A percentile compares a stretch with the other conserved stretches of the same genome.
phyloP scores from a whole-genome alignment of 2,329 filamentous ascomycete genomes.

The Cordyceps farinosa region DNA sequence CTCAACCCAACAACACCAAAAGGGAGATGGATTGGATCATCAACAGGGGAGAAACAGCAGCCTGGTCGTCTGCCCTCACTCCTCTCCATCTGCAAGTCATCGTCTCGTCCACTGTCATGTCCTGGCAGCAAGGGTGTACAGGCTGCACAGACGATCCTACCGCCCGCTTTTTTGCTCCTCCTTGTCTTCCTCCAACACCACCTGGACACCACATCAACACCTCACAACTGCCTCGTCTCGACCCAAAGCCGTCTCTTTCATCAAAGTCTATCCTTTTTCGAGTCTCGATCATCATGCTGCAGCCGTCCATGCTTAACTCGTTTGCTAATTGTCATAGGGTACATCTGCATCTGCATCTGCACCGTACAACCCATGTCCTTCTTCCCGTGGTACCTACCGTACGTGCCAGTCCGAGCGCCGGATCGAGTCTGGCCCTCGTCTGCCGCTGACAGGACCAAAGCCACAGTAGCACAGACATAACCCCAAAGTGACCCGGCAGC shows the following conservation, averaged over 20 bases:
- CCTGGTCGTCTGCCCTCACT: too few relatives aligned
- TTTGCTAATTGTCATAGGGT: neutral
- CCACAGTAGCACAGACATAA: slow-evolving; percentile 6
- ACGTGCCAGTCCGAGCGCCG: neutral
- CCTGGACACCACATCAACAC: neutral
- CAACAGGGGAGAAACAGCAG: too few relatives aligned
- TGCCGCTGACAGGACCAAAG: neutral
- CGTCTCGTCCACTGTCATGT: neutral
- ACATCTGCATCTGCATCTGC: neutral
- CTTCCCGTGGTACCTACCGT: neutral
- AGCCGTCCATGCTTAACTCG: too few relatives aligned
- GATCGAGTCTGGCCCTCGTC: neutral
- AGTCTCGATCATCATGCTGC: neutral
- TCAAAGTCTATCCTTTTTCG: neutral
- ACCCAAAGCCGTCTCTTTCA: neutral
- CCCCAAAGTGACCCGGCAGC: neutral
- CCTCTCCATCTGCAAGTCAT: neutral
- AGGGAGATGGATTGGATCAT: too few relatives aligned
- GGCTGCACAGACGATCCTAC: neutral
- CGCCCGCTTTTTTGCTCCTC: slow-evolving; percentile 2
- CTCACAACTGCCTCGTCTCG: neutral
- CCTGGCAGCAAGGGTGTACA: neutral
- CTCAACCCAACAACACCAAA: too few relatives aligned
- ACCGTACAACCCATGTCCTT: neutral
- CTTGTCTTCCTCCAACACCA: neutral